A percentile compares a stretch with the other conserved stretches of the same genome.
Evolutionary conservation across 441 rosid species (phyloP).

Genomic region (Pelargonium myrrhifolium): DNA sequence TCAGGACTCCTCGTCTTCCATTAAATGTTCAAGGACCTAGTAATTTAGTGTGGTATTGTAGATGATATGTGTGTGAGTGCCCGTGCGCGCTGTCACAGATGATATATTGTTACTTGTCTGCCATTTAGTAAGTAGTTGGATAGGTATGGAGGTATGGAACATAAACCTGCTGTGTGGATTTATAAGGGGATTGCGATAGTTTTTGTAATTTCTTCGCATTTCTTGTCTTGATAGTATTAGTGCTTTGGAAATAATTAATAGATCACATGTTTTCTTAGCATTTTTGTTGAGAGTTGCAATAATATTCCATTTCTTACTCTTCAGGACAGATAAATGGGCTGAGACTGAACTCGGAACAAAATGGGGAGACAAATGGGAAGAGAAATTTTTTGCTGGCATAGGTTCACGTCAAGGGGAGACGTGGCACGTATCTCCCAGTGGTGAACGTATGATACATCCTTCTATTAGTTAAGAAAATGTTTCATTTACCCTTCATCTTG

Average conservation of each 20-base stretch:
- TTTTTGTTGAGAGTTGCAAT: conserved; percentile 2
- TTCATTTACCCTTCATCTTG: neutral
- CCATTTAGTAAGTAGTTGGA: neutral
- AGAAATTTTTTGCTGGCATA: conserved; percentile 85
- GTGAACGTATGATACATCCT: conserved; percentile 48
- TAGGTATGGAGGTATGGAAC: neutral
- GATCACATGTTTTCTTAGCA: neutral
- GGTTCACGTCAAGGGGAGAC: conserved; percentile 99
- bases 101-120: neutral
- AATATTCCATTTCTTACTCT: conserved; percentile 22
- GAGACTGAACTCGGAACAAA: conserved; percentile 95
- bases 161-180: neutral
- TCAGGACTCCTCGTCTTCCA: neutral
- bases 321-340: conserved; percentile 99
- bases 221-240: neutral
- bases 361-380: conserved; percentile 99
- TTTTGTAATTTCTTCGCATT: neutral
- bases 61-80: neutral
- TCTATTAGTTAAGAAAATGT: conserved; percentile 6
- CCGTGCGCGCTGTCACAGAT: neutral
- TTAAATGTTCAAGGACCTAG: conserved; percentile 7
- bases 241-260: conserved; percentile 8
- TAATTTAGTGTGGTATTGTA: neutral
- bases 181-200: conserved; percentile 8
- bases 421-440: conserved; percentile 85